Conservation (phyloP, 768 basidiomycete species). For the Pleurotus tuber-regium region DNA sequence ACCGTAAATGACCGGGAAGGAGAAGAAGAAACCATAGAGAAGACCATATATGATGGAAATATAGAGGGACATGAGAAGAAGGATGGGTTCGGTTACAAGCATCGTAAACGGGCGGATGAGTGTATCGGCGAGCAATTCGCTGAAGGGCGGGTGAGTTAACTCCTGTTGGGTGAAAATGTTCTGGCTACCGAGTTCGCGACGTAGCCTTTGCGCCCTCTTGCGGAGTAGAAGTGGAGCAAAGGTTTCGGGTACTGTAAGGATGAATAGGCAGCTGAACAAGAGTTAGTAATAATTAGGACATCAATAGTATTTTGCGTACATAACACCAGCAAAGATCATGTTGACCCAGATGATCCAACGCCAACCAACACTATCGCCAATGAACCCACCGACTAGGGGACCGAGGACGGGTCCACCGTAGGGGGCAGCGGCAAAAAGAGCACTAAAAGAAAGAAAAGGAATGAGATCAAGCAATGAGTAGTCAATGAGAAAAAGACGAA, state of each 20-base stretch:
- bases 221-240: slow-evolving; percentile 42
- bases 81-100: slow-evolving; percentile 43
- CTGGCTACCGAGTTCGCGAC: slow-evolving; percentile 30
- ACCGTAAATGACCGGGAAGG: slow-evolving; percentile 35
- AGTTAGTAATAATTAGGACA: too few relatives aligned
- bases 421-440: slow-evolving; percentile 37
- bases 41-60: slow-evolving; percentile 41
- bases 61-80: slow-evolving; percentile 43
- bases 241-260: slow-evolving; percentile 39
- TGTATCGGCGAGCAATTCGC: slow-evolving; percentile 35
- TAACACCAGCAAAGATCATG: slow-evolving; percentile 37
- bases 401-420: slow-evolving; percentile 40
- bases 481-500: not conserved
- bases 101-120: slow-evolving; percentile 42
- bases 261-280: slow-evolving; percentile 13
- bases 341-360: slow-evolving; percentile 37
- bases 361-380: slow-evolving; percentile 38
- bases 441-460: not conserved
- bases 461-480: not conserved
- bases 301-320: slow-evolving; percentile 20
- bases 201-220: slow-evolving; percentile 34
- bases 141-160: slow-evolving; percentile 29
- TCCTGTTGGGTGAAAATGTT: slow-evolving; percentile 42
- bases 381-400: slow-evolving; percentile 48
- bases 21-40: slow-evolving; percentile 17